These are phyloP conservation scores for Phoma herbarum DNA, from an alignment of 2,329 filamentous ascomycete genomes.

Conservation along the genomic window DNA sequence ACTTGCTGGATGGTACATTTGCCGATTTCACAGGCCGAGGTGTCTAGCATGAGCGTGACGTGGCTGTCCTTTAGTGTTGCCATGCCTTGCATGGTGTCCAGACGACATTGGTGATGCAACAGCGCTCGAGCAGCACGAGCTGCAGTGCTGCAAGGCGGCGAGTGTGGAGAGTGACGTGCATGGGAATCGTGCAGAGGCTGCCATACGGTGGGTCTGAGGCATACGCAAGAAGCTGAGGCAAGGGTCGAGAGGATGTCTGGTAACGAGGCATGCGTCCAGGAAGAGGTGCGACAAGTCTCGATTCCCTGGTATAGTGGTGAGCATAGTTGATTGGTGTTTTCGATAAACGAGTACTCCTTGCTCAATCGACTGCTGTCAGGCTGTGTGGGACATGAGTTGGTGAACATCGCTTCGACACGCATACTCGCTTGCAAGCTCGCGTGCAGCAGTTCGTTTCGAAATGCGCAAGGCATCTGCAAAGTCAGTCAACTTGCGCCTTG, in stretches of 20 bases:
- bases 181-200: background rate
- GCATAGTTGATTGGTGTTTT: background rate
- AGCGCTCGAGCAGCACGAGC: background rate
- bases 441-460: constrained; percentile 3
- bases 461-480: background rate
- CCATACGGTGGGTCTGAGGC: background rate
- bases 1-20: background rate
- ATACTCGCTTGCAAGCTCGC: background rate
- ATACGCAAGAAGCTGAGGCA: background rate
- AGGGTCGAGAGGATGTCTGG: background rate
- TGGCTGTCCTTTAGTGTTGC: background rate
- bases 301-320: background rate
- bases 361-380: background rate
- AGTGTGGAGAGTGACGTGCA: background rate
- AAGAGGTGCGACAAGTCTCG: background rate
- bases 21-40: background rate
- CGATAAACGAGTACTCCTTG: background rate
- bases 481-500: background rate
- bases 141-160: constrained; percentile 4
- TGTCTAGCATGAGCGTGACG: background rate
- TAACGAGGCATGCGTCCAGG: background rate
- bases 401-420: background rate
- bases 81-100: background rate
- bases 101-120: background rate
- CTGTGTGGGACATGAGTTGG: background rate